Evolutionary conservation across 108 stramenopile genomes (phyloP), one percentile per base, ranked within the genome.

Genomic region (Nitzschia sp.): DNA sequence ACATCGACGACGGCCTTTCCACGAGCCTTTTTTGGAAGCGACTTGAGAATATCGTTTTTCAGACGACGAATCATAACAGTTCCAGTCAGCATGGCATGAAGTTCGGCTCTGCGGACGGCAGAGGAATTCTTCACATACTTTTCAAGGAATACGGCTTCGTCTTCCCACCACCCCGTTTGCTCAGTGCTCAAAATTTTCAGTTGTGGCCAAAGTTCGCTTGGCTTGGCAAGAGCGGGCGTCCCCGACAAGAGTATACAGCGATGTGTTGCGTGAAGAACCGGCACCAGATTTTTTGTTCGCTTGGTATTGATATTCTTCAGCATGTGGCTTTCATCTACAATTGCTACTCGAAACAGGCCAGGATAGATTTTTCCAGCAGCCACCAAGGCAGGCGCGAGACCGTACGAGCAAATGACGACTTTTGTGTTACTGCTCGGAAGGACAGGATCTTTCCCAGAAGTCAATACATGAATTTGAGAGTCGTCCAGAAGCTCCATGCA

Each of bases 251-350:
- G 63, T 2, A 98, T 44, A 58, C 92, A 88, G 23, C 97, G 71
- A 13, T 73, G 69, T 4, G 97, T 91, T 22, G 69, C 69, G 17
- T 81, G 77, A 17, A 98, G 68, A 11, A 99, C 34, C 0, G 97
- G 97, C 13, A 93, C 54, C 15, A 98, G 68, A 15, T 58, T 57
- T 35, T 71, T 78, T 0, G 97, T 97, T 41, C 98, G 80, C 68
- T 95, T 87, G 3, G 95, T 82, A 5, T 69, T 57, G 27, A 90
- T 90, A 52, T 88, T 96, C 67, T 96, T 97, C 23, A 99, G 81
- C 80, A 90, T 95, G 74, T 99, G 99, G 31, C 71, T 86, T 73
- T 99, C 99, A 75, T 99, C 99, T 8, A 97, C 94, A 60, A 98
- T 92, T 22, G 93, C 82, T 36, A 91, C 86, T 46, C 79, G 53